Percentiles rank a stretch among this genome's conserved stretches.
These are phyloP conservation scores for Globisporangium megalacanthum DNA, from an alignment of 352 stramenopile genomes.

Conservation along the genomic window DNA sequence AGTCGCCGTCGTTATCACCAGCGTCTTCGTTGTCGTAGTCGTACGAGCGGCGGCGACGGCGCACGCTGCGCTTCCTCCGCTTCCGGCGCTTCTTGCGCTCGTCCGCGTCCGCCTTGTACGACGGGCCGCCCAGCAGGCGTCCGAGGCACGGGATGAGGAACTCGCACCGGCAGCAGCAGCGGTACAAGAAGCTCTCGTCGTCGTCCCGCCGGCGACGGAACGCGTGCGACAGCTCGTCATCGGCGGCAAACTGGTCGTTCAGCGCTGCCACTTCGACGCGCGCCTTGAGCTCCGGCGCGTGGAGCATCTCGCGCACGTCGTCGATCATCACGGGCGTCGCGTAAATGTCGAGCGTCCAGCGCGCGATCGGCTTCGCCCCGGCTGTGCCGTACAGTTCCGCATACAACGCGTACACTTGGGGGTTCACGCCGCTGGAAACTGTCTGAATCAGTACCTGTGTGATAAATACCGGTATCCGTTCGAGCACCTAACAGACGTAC, in stretches of 20 bases:
- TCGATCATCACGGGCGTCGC: slow-evolving; percentile 72
- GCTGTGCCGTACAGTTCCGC: slow-evolving; percentile 66
- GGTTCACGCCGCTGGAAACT: slow-evolving; percentile 57
- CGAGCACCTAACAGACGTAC: slow-evolving; percentile 10
- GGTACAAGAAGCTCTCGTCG: slow-evolving; percentile 55
- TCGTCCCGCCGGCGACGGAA: slow-evolving; percentile 1
- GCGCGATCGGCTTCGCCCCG: slow-evolving; percentile 56
- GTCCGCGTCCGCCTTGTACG: slow-evolving; percentile 45
- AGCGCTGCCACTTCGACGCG: slow-evolving; percentile 57
- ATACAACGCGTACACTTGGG: slow-evolving; percentile 74
- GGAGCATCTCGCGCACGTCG: slow-evolving; percentile 71
- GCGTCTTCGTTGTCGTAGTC: slow-evolving; percentile 25
- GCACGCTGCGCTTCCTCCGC: slow-evolving; percentile 13
- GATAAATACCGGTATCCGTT: no score
- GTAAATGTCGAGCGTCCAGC: slow-evolving; percentile 80
- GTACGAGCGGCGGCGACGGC: slow-evolving; percentile 29
- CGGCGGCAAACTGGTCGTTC: slow-evolving; percentile 45
- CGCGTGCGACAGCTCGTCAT: slow-evolving; percentile 12
- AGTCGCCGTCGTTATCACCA: slow-evolving; percentile 15
- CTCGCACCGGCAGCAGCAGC: slow-evolving; percentile 71
- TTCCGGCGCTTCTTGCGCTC: slow-evolving; percentile 18
- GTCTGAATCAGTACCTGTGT: neutral
- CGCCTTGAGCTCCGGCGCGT: slow-evolving; percentile 49
- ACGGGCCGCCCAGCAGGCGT: slow-evolving; percentile 59
- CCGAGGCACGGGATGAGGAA: slow-evolving; percentile 68